Base-by-base conservation (phyloP, 345 rosid genomes). In the Acer negundo region DNA sequence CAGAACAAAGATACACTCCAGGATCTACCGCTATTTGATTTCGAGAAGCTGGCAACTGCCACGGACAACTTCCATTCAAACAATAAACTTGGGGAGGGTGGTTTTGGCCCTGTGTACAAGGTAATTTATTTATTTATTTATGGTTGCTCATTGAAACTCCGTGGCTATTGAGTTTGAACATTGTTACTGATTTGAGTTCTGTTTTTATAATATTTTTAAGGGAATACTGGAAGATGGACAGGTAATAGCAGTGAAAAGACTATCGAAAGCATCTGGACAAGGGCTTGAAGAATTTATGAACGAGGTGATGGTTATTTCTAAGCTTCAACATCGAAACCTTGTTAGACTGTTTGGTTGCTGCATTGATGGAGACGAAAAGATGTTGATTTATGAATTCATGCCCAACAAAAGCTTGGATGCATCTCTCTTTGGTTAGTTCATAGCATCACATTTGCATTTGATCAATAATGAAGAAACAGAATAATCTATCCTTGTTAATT, bases 321-420 rank as follows among this genome's bases (percentile, higher is more conserved):
- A 59, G 63, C 63, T 59, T 9, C 63, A 59, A 59, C 63, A 59
- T 59, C 23, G 63, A 22, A 59, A 59, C 12, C 63, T 59, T 2
- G 26, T 59, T 59, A 59, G 26, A 20, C 63, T 59, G 2, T 9
- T 59, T 59, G 63, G 63, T 7, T 59, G 63, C 22, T 59, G 63
- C 63, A 59, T 59, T 20, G 63, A 59, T 20, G 26, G 63, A 6
- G 63, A 59, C 20, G 63, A 59, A 22, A 59, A 59, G 63, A 1
- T 59, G 63, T 11, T 59, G 63, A 59, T 59, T 19, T 59, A 59
- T 59, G 63, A 59, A 22, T 59, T 20, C 9, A 59, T 59, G 63
- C 26, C 26, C 26, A 59, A 59, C n/a, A 59, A 59, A 59, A 59
- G 63, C 26, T 59, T 59, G 23, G 63, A 59, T 59, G 63, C 63